Evolutionary conservation across 2,329 filamentous ascomycete genomes (phyloP), one percentile per base, ranked within the genome.

Genomic region (Scedosporium boydii): DNA sequence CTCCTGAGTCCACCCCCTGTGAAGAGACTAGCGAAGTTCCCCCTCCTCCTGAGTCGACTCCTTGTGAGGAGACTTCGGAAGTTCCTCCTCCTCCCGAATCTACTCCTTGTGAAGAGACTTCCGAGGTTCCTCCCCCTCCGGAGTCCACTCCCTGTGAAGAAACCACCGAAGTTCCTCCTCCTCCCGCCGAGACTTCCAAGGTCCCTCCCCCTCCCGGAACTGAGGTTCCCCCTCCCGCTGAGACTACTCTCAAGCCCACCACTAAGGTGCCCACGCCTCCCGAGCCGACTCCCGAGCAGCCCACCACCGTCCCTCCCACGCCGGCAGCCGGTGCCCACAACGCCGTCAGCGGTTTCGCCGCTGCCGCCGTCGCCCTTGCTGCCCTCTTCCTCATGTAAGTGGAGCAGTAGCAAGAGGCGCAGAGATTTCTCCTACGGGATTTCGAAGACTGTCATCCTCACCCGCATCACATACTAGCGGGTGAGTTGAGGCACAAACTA

Each of bases 261-360:
- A 42, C 58, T 44, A 46, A 60, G 59, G 4, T n/a, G n/a, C 42
- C 59, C 9, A 44, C 62, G 1, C 63, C 64, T 16, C 59, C 59
- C 18, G 59, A 26, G 59, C 46, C 59, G 23, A 60, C 62, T 27
- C 58, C 62, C n/a, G 61, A 57, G 42, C 42, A 44, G 57, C 63
- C 69, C 53, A 71, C 69, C 62, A n/a, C 62, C 58, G 41, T 59
- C 72, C 70, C 58, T 68, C 68, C 21, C 70, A 70, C n/a, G n/a
- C n/a, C n/a, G 63, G 69, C 34, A 63, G 76, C 71, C 46, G 77
- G 70, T 23, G 77, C 74, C 57, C 71, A 69, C 63, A 75, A 73
- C 44, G 67, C 72, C 29, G 73, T 72, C 60, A 60, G 75, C 26
- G 75, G 74, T 27, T 66, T 76, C 57, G 62, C 76, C 38, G 77